These are phyloP conservation scores for Diphasiastrum complanatum DNA, from an alignment of 83 land plant species.

Conservation along the genomic window DNA sequence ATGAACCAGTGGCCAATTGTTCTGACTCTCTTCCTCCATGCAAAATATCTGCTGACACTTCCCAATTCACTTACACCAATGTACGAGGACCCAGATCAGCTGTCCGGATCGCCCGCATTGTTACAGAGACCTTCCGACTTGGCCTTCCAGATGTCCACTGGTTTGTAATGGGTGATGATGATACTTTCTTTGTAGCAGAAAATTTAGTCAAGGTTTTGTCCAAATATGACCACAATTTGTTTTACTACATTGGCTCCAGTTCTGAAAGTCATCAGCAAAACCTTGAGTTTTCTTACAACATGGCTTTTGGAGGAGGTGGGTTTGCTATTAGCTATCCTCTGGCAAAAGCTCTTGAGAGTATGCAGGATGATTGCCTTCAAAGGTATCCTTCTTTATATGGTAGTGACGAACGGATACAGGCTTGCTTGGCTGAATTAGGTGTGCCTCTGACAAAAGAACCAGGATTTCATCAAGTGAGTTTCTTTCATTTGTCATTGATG, in stretches of 20 bases:
- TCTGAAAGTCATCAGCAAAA: slow-evolving; percentile 86
- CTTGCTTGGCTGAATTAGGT: slow-evolving; percentile 72
- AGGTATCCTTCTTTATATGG: slow-evolving; percentile 64
- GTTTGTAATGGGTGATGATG: slow-evolving; percentile 95
- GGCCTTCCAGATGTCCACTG: slow-evolving; percentile 55
- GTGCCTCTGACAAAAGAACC: slow-evolving; percentile 58
- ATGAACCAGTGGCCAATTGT: neutral
- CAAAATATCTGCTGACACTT: slow-evolving; percentile 49
- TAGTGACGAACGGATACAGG: slow-evolving; percentile 65
- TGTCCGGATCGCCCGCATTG: slow-evolving; percentile 63
- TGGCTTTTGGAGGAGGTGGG: slow-evolving; percentile 94
- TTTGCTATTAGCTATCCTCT: slow-evolving; percentile 63
- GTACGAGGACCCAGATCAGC: slow-evolving; percentile 54
- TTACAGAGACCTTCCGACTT: slow-evolving; percentile 45
- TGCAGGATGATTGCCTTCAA: slow-evolving; percentile 59
- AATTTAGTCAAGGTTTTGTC: slow-evolving; percentile 57
- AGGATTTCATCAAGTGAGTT: slow-evolving; percentile 90
- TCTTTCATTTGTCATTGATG: too few species aligned
- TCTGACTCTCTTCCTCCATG: slow-evolving; percentile 27
- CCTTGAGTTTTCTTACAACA: slow-evolving; percentile 42
- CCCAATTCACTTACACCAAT: slow-evolving; percentile 55
- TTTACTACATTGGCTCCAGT: slow-evolving; percentile 60
- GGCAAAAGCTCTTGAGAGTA: slow-evolving; percentile 39
- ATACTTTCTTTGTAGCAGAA: slow-evolving; percentile 71
- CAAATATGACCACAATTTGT: slow-evolving; percentile 58